These are phyloP conservation scores for Graphiopsis chlorocephala DNA, from an alignment of 2,329 filamentous ascomycete species.

Conservation along the genomic window DNA sequence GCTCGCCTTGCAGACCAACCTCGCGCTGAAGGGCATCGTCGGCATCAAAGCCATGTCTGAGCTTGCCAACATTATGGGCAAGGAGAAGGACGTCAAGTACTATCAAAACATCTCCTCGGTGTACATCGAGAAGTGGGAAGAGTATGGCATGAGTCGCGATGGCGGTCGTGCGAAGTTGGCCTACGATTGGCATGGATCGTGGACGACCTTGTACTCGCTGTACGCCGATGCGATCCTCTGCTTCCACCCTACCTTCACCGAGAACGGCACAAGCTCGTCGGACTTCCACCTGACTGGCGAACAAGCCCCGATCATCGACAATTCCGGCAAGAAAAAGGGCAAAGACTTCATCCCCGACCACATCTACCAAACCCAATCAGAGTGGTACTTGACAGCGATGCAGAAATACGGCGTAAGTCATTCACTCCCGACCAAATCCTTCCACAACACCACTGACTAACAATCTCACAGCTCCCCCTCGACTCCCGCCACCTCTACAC, in stretches of 20 bases:
- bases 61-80: slow-evolving; percentile 61
- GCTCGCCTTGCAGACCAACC: slow-evolving; percentile 74
- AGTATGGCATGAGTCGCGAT: slow-evolving; percentile 66
- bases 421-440: neutral
- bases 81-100: slow-evolving; percentile 55
- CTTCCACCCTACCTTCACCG: slow-evolving; percentile 58
- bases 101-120: slow-evolving; percentile 60
- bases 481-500: slow-evolving; percentile 81
- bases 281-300: neutral
- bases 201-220: slow-evolving; percentile 83
- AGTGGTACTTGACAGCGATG: slow-evolving; percentile 76
- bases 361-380: slow-evolving; percentile 75
- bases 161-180: slow-evolving; percentile 72
- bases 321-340: slow-evolving; percentile 4
- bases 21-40: slow-evolving; percentile 80
- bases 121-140: slow-evolving; percentile 72
- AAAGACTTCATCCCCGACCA: slow-evolving; percentile 64
- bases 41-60: slow-evolving; percentile 76
- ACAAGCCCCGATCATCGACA: slow-evolving; percentile 12
- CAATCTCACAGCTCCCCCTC: slow-evolving; percentile 56
- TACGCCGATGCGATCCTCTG: slow-evolving; percentile 78
- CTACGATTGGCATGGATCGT: slow-evolving; percentile 77
- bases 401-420: slow-evolving; percentile 65
- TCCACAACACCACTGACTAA: neutral
- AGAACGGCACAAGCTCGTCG: slow-evolving; percentile 12